A percentile compares a stretch with the other conserved stretches of the same genome.
Evolutionary conservation across 805 yeast genomes (phyloP).

Genomic region (Wickerhamomyces canadensis): DNA sequence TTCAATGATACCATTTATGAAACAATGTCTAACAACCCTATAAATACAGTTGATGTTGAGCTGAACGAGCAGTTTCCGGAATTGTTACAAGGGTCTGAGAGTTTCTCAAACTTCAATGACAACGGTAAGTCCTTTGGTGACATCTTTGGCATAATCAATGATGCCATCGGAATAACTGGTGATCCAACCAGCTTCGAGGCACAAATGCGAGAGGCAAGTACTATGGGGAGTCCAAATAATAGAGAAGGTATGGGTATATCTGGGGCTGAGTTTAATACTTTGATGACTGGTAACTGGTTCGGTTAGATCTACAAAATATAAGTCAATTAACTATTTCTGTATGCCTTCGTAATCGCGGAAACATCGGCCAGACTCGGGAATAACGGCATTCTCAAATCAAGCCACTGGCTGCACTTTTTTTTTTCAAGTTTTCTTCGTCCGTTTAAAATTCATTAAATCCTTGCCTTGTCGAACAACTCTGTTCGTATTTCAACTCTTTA

Average conservation of each 20-base stretch:
- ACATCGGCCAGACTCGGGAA: not conserved
- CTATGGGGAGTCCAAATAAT: too few relatives aligned
- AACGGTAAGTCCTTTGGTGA: slow-evolving; percentile 15
- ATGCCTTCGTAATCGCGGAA: not conserved
- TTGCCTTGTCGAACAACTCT: too few relatives aligned
- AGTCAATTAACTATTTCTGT: not conserved
- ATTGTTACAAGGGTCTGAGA: slow-evolving; percentile 8
- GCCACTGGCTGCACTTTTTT: too few relatives aligned
- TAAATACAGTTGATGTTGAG: slow-evolving; percentile 6
- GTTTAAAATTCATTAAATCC: not conserved
- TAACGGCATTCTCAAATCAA: not conserved
- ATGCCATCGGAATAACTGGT: too few relatives aligned
- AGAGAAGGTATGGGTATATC: slow-evolving; percentile 1
- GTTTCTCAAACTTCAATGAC: slow-evolving; percentile 9
- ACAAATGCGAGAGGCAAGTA: too few relatives aligned
- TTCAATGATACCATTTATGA: slow-evolving; percentile 2
- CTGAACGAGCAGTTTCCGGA: slow-evolving; percentile 9
- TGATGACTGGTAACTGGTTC: slow-evolving; percentile 23
- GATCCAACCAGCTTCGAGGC: too few relatives aligned
- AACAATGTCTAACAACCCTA: slow-evolving; percentile 4
- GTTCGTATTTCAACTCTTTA: too few relatives aligned
- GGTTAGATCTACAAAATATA: slow-evolving; percentile 1
- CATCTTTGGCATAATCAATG: slow-evolving; percentile 9
- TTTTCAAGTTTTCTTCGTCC: too few relatives aligned
- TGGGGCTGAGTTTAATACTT: slow-evolving; percentile 10